Base-by-base conservation (phyloP, 1,284 basidiomycete species). In the Irpex sp. region DNA sequence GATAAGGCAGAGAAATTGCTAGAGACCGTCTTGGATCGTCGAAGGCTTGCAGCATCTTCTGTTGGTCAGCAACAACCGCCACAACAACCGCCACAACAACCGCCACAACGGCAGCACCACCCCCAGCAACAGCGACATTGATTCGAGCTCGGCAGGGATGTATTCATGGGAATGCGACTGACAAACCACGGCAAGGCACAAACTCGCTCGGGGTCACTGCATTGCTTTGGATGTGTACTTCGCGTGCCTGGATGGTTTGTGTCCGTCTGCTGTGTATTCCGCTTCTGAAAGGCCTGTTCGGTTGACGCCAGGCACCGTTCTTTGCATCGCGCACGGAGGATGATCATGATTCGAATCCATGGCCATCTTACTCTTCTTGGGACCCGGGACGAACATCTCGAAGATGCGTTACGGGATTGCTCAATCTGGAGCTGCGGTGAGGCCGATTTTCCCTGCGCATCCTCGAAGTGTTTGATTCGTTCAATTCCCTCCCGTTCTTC, bases 1-100 rank as follows among this genome's bases (percentile, higher is more conserved):
- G 78, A 78, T 63, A 96, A 95, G 80, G 92, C 91, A 60, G 80
- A 83, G 72, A 76, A 81, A 68, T 72, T 95, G 68, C 75, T 95
- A 65, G 77, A 76, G 71, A 82, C 84, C 60, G 80, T 90, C 67
- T 73, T 79, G 68, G 65, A 77, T 75, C 75, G 73, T 69, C 73
- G 71, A 71, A 69, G 65, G 65, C 63, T 64, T 62, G 68, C 69
- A 67, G 72, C 58, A 59, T 16, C 28, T 36, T 16, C 28, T 36
- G 52, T 18, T 19, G 18, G 48, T 51, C 48, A 23, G 18, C 48
- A 51, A 51, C 21, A 10, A 51, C 21, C 39, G 39, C 39, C 14
- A 45, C 39, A 45, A 45, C 10, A 45, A 7, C 28, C 28, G 28
- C 28, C 28, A 45, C 39, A 45, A 45, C 39, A n/a, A n/a, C n/a